Conservation (phyloP, 2,329 filamentous ascomycete species). For the Aspergillus sp. region DNA sequence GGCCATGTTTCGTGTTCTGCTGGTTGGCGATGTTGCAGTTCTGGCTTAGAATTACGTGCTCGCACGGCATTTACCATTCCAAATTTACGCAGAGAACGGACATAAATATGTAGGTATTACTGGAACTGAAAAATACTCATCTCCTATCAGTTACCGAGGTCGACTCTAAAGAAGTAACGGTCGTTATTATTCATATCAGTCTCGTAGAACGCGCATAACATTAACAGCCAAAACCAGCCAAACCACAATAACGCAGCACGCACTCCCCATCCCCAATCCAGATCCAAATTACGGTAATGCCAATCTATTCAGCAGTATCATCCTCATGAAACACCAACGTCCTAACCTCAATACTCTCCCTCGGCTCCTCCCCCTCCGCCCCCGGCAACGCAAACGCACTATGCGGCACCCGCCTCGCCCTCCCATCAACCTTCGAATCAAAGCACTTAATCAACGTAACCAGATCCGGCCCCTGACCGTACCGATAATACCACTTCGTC, state of each 20-base stretch:
- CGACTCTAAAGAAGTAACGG: too few relatives aligned
- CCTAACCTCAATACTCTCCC: constrained; percentile 60
- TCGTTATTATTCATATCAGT: too few relatives aligned
- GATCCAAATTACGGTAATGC: too few relatives aligned
- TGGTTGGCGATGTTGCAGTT: constrained; percentile 26
- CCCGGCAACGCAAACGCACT: constrained; percentile 54
- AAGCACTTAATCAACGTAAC: constrained; percentile 63
- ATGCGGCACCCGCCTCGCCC: constrained; percentile 56
- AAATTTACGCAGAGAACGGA: neutral
- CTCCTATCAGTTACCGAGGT: too few relatives aligned
- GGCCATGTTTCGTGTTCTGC: neutral
- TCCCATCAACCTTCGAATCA: constrained; percentile 57
- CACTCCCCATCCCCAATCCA: too few relatives aligned
- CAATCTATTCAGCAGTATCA: constrained; percentile 13
- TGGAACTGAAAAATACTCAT: neutral
- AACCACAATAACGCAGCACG: too few relatives aligned
- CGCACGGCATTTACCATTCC: constrained; percentile 24
- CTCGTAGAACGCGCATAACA: too few relatives aligned
- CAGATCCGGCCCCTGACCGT: constrained; percentile 53
- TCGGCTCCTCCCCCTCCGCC: constrained; percentile 36
- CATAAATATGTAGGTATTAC: neutral
- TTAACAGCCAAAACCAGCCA: too few relatives aligned
- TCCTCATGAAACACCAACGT: constrained; percentile 54
- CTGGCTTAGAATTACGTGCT: constrained; percentile 32
- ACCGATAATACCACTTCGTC: constrained; percentile 57